A percentile compares a stretch with the other conserved stretches of the same genome.
phyloP scores from a whole-genome alignment of 371 early-diverging fungal species.

The Nematocida sp. region DNA sequence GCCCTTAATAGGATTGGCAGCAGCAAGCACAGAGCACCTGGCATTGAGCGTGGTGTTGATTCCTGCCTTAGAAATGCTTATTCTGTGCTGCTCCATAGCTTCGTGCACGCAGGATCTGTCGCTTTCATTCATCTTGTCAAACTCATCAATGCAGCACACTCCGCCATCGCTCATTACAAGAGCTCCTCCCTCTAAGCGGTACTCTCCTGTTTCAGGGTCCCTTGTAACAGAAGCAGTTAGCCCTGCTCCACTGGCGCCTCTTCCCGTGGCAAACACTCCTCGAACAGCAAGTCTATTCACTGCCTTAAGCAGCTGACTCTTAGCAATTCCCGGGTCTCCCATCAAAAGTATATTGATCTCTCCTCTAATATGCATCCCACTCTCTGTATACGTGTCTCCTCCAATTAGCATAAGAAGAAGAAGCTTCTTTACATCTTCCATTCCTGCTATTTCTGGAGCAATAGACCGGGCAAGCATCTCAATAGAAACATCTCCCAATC shows the following conservation, averaged over 20 bases:
- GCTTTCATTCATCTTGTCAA: slow-evolving; percentile 81
- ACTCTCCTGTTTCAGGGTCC: slow-evolving; percentile 72
- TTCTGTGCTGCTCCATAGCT: slow-evolving; percentile 99
- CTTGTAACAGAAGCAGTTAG: slow-evolving; percentile 71
- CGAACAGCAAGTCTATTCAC: slow-evolving; percentile 57
- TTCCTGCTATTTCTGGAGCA: slow-evolving; percentile 92
- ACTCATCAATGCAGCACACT: slow-evolving; percentile 75
- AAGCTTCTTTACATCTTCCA: slow-evolving; percentile 92
- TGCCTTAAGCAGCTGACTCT: slow-evolving; percentile 72
- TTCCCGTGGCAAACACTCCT: slow-evolving; percentile 71
- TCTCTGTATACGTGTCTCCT: slow-evolving; percentile 88
- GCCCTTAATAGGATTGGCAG: slow-evolving; percentile 91
- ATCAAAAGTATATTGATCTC: slow-evolving; percentile 74
- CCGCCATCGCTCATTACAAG: slow-evolving; percentile 73
- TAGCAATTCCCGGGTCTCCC: slow-evolving; percentile 80
- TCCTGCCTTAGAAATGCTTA: slow-evolving; percentile 97
- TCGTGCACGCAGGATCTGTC: slow-evolving; percentile 94
- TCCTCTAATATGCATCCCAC: slow-evolving; percentile 76
- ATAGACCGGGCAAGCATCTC: slow-evolving; percentile 76
- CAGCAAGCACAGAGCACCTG: slow-evolving; percentile 88
- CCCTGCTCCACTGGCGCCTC: slow-evolving; percentile 74
- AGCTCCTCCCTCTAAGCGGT: slow-evolving; percentile 74
- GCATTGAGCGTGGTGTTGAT: slow-evolving; percentile 97
- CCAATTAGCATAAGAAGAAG: slow-evolving; percentile 87
- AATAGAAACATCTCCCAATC: slow-evolving; percentile 30